Base-by-base conservation (phyloP, 2,329 filamentous ascomycete genomes). In the Pestalotiopsis fici region DNA sequence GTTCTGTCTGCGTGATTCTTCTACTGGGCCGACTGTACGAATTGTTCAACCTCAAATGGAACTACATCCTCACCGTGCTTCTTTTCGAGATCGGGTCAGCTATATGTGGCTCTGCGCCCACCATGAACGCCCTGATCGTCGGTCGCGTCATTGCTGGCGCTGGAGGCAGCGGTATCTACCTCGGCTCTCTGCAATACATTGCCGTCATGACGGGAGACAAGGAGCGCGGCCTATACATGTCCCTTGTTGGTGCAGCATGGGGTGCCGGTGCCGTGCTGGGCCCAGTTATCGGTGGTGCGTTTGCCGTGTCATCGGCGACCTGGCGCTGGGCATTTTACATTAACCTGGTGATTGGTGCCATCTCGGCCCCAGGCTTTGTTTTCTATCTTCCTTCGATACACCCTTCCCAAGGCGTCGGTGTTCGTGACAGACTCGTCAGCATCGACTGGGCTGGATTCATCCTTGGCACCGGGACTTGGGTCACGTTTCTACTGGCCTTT, bases 281-380 rank as follows among this genome's bases (percentile, higher is more conserved):
- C 3, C 62, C 62, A 0, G 62, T 64, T 5, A 56, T 64, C 23
- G 62, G 62, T 21, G 62, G 62, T 18, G 39, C 62, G 43, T 64
- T 64, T 37, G 50, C 47, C 4, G 80, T 81, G 47, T 55, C 43
- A 4, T 15, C 43, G 5, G 62, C 50, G 13, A 64, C 62, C 21
- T 64, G 62, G 62, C 62, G 43, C 2, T 64, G 62, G 62, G 43
- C 43, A 13, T 64, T 64, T 12, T 64, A 57, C 18, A 84, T 88
- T 76, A 88, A 88, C 69, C 78, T 88, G 0, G 76, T 85, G 55
- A 80, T 83, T 1, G 86, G 77, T 3, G 82, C 62, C 47, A 73
- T 81, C 56, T 70, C 69, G 9, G 67, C 69, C 0, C 77, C 76
- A 0, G 69, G 73, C 2, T 79, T 71, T 61, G 21, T 80, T 6